Evolutionary conservation across 768 basidiomycete species (phyloP).

Genomic region (Tephrocybe sp.): DNA sequence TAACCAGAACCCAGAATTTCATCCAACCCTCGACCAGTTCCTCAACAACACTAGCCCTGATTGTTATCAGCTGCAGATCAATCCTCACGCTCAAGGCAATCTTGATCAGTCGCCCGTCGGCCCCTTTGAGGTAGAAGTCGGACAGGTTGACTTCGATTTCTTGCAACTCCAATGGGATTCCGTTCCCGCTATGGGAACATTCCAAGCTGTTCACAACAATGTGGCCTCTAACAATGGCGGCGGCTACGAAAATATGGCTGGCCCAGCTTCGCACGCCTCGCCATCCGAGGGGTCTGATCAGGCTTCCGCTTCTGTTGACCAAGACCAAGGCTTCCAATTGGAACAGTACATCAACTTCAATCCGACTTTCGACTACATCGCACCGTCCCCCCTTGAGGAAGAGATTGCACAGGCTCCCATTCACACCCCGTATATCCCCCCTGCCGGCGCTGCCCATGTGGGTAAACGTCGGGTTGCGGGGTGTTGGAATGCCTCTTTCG

Average conservation of each 20-base stretch:
- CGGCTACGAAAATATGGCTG: conserved; percentile 10
- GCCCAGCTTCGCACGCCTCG: conserved; percentile 9
- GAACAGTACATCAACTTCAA: conserved; percentile 37
- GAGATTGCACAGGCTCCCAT: conserved; percentile 19
- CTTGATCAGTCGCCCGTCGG: conserved; percentile 9
- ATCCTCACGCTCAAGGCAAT: conserved; percentile 3
- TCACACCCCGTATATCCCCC: conserved; percentile 46
- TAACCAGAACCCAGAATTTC: conserved; percentile 11
- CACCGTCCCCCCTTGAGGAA: conserved; percentile 12
- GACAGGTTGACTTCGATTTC: conserved; percentile 13
- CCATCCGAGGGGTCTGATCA: conserved; percentile 1
- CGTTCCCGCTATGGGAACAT: not conserved
- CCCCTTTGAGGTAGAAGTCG: conserved; percentile 16
- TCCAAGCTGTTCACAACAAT: conserved; percentile 7
- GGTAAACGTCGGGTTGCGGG: conserved; percentile 55
- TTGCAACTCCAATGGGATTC: conserved; percentile 6
- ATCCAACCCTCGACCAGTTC: conserved; percentile 14
- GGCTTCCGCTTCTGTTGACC: conserved; percentile 4
- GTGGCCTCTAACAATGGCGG: not conserved
- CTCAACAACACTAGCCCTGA: conserved; percentile 12
- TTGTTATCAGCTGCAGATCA: conserved; percentile 15
- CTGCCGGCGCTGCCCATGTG: conserved; percentile 50
- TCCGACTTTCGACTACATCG: conserved; percentile 11
- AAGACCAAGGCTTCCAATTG: conserved; percentile 13
- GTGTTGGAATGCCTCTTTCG: conserved; percentile 40